Conservation (phyloP, 1,284 basidiomycete genomes). For the Cryptococcus jaspeensis region DNA sequence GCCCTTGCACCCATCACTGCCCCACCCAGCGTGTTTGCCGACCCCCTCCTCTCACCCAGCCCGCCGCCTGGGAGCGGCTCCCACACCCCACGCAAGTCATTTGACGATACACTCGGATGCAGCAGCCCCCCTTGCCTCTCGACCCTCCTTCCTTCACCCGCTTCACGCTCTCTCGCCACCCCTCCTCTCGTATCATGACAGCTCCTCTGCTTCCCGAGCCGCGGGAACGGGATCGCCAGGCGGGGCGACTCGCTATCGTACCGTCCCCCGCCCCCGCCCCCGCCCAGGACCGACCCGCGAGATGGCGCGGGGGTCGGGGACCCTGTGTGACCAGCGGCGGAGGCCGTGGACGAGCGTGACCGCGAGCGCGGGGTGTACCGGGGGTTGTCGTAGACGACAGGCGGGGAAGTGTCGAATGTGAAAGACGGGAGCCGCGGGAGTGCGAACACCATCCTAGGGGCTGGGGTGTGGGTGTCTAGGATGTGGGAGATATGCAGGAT, state of each 20-base stretch:
- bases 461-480: too few species aligned
- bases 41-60: constrained; percentile 5
- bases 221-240: too few species aligned
- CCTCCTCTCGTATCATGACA: too few species aligned
- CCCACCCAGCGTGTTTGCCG: too few species aligned
- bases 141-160: too few species aligned
- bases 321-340: neutral
- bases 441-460: constrained; percentile 17
- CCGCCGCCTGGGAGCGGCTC: constrained; percentile 11
- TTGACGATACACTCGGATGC: constrained; percentile 8
- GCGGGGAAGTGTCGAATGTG: constrained; percentile 22
- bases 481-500: neutral
- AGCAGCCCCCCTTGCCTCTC: neutral
- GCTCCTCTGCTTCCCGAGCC: too few species aligned
- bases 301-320: neutral
- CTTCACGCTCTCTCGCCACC: too few species aligned
- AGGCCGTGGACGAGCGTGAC: constrained; percentile 8
- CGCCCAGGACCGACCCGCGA: neutral
- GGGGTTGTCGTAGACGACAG: constrained; percentile 22
- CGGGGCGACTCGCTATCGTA: too few species aligned
- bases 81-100: constrained; percentile 7
- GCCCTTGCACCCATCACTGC: too few species aligned
- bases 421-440: constrained; percentile 19
- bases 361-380: constrained; percentile 3
- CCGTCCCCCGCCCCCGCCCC: too few species aligned